Percentiles rank a stretch among this genome's conserved stretches.
These are phyloP conservation scores for Leccinum boreale DNA, from an alignment of 768 basidiomycete genomes.

Conservation along the genomic window DNA sequence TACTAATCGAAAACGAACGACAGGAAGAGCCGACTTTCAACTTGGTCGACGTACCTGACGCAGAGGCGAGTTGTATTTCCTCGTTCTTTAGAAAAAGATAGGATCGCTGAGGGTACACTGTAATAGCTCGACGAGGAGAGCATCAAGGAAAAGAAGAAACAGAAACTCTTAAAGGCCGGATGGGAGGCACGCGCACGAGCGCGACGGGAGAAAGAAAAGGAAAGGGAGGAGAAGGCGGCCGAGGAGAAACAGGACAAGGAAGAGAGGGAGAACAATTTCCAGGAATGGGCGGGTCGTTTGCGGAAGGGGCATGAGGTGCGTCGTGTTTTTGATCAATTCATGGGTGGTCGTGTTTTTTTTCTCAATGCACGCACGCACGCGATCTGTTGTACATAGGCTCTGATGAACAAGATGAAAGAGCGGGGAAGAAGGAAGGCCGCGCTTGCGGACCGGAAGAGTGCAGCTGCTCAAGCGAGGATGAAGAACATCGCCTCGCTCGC, in stretches of 20 bases:
- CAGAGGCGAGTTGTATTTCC: conserved; percentile 52
- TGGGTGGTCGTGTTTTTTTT: background rate
- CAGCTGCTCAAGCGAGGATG: conserved; percentile 94
- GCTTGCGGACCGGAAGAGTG: conserved; percentile 87
- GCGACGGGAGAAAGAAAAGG: conserved; percentile 84
- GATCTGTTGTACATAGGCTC: conserved; percentile 40
- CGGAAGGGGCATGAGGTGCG: conserved; percentile 79
- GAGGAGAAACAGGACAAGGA: conserved; percentile 66
- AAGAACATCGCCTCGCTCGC: conserved; percentile 92
- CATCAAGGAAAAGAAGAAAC: conserved; percentile 91
- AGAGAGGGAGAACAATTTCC: conserved; percentile 67
- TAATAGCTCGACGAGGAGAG: conserved; percentile 81
- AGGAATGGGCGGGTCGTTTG: conserved; percentile 71
- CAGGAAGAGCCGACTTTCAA: conserved; percentile 87
- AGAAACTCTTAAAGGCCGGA: conserved; percentile 88
- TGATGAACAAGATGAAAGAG: conserved; percentile 85
- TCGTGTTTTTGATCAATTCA: background rate
- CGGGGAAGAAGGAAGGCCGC: conserved; percentile 76
- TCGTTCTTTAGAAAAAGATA: background rate
- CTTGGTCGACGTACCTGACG: conserved; percentile 88
- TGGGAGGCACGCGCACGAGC: conserved; percentile 86
- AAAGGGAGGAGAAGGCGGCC: conserved; percentile 63
- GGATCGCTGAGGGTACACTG: background rate
- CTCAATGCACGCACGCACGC: background rate
- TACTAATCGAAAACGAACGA: background rate